These are phyloP conservation scores for Pulicaria dysenterica DNA, from an alignment of 129 eudicot species.

Conservation along the genomic window DNA sequence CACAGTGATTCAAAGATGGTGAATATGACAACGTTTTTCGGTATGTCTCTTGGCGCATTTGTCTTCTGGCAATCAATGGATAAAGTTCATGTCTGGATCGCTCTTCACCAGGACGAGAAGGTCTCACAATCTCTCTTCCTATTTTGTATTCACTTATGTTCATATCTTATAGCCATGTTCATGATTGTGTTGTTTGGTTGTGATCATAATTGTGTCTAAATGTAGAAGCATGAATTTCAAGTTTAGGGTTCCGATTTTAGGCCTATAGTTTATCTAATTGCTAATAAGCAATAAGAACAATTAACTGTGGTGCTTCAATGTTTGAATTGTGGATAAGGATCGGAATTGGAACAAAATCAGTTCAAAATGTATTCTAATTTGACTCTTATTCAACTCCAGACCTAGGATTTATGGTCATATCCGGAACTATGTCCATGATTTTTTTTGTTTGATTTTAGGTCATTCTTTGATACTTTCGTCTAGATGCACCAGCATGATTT, in stretches of 20 bases:
- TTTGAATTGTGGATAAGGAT: conserved; percentile 11
- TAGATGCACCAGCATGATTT: no score
- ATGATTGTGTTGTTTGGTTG: conserved; percentile 4
- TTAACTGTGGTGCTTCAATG: background rate
- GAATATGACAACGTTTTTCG: conserved; percentile 68
- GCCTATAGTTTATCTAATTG: background rate
- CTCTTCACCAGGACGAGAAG: conserved; percentile 90
- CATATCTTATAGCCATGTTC: no score
- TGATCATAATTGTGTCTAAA: background rate
- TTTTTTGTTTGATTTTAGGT: no score
- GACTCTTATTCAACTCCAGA: background rate
- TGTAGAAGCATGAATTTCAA: background rate
- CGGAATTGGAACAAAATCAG: background rate
- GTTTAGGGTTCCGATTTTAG: conserved; percentile 18
- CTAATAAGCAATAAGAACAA: background rate
- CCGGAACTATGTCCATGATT: no score
- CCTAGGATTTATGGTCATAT: background rate
- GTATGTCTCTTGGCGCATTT: conserved; percentile 81
- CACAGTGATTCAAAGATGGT: conserved; percentile 47
- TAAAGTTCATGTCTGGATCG: conserved; percentile 91
- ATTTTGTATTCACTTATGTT: background rate
- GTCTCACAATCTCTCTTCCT: conserved; percentile 27
- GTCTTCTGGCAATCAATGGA: conserved; percentile 89
- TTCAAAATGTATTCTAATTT: background rate
- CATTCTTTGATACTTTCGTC: no score